These are phyloP conservation scores for Urostyla sp. DNA, from an alignment of 73 alveolate genomes.

Conservation along the genomic window DNA sequence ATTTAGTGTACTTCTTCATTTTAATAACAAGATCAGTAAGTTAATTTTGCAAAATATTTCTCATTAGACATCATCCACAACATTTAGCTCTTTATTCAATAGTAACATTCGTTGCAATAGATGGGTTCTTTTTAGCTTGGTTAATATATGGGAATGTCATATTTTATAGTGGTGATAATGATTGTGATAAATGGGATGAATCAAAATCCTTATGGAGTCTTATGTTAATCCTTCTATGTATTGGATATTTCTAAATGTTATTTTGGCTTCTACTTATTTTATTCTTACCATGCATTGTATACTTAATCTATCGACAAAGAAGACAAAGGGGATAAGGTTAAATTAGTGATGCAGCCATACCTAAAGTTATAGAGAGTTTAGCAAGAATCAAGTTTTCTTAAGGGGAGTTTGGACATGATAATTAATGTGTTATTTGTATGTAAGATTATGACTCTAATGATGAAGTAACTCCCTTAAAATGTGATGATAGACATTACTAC, in stretches of 20 bases:
- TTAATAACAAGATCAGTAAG: not conserved
- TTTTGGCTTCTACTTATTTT: constrained; percentile 1
- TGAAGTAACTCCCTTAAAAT: constrained; percentile 39
- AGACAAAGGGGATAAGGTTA: constrained; percentile 6
- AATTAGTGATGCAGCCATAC: constrained; percentile 35
- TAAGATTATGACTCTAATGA: not conserved
- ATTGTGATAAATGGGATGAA: constrained; percentile 18
- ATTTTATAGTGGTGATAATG: constrained; percentile 20
- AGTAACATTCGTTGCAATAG: constrained; percentile 5
- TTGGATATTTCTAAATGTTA: constrained; percentile 45
- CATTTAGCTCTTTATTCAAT: not conserved
- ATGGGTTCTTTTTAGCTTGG: constrained; percentile 48
- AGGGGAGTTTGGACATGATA: constrained; percentile 25
- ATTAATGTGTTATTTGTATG: constrained; percentile 45
- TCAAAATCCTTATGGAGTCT: constrained; percentile 26
- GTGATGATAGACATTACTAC: constrained; percentile 45
- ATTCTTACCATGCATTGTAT: constrained; percentile 2
- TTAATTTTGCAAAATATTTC: not conserved
- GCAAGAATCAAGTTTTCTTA: constrained; percentile 15
- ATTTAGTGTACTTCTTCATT: constrained; percentile 6
- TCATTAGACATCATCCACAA: not conserved
- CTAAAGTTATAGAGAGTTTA: constrained; percentile 23
- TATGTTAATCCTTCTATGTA: constrained; percentile 10
- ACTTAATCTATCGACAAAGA: not conserved
- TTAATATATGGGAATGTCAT: constrained; percentile 45